These are phyloP conservation scores for Kazachstania martiniae DNA, from an alignment of 805 yeast genomes.

Conservation along the genomic window DNA sequence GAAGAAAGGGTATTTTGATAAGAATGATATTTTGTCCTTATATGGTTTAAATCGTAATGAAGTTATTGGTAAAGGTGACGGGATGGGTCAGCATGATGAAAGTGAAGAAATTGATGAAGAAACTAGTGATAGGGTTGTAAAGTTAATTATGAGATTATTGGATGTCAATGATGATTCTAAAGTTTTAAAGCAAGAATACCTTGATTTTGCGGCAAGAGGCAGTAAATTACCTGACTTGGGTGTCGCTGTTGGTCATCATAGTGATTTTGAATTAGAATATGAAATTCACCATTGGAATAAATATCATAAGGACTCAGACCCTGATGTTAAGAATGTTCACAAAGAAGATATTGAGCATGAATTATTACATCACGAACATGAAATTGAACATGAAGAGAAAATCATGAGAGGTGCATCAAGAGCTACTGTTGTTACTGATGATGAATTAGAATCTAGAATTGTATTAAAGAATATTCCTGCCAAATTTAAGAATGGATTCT, in stretches of 20 bases:
- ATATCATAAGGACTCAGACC: conserved; percentile 66
- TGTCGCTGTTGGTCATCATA: conserved; percentile 88
- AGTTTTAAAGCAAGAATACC: conserved; percentile 61
- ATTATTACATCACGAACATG: conserved; percentile 74
- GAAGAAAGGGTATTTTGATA: conserved; percentile 44
- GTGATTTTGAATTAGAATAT: conserved; percentile 86
- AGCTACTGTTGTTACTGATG: conserved; percentile 29
- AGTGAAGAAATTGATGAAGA: conserved; percentile 48
- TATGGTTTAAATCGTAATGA: conserved; percentile 70
- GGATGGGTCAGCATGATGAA: conserved; percentile 71
- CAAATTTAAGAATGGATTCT: conserved; percentile 26
- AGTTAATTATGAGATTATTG: conserved; percentile 44
- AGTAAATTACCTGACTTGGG: conserved; percentile 85
- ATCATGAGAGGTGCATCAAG: conserved; percentile 28
- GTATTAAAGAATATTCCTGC: conserved; percentile 29
- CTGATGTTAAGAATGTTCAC: conserved; percentile 70
- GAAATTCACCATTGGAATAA: conserved; percentile 92
- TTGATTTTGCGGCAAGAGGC: conserved; percentile 46
- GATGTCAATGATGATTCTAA: conserved; percentile 59
- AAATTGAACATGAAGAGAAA: conserved; percentile 48
- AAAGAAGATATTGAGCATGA: conserved; percentile 87
- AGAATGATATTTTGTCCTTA: conserved; percentile 58
- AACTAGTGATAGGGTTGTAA: conserved; percentile 43
- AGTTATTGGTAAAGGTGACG: conserved; percentile 81
- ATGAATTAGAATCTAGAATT: conserved; percentile 32